phyloP scores from a whole-genome alignment of 1,284 basidiomycete genomes.

The Leucoagaricus sp. region DNA sequence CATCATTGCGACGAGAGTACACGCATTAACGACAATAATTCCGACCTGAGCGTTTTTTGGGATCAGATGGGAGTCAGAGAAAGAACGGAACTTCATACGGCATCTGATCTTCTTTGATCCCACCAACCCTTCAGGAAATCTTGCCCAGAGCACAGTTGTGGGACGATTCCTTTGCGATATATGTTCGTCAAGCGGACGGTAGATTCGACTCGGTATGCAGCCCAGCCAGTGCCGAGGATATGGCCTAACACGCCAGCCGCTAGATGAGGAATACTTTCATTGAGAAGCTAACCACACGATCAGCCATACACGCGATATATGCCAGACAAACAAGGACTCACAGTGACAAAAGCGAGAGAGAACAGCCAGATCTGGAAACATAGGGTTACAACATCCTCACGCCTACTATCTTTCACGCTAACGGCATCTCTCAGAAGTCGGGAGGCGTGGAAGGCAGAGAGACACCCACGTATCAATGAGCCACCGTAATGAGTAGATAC shows the following conservation, averaged over 20 bases:
- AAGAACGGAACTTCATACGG: slow-evolving; percentile 30
- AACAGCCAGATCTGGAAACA: slow-evolving; percentile 47
- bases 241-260: slow-evolving; percentile 44
- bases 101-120: slow-evolving; percentile 31
- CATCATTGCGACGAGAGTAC: slow-evolving; percentile 32
- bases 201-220: slow-evolving; percentile 37
- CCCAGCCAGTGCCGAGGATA: slow-evolving; percentile 44
- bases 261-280: slow-evolving; percentile 52
- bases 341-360: slow-evolving; percentile 40
- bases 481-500: slow-evolving; percentile 38
- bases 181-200: slow-evolving; percentile 27
- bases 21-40: slow-evolving; percentile 35
- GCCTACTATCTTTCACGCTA: slow-evolving; percentile 35
- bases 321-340: slow-evolving; percentile 23
- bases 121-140: slow-evolving; percentile 44
- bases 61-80: neutral
- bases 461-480: slow-evolving; percentile 38
- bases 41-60: slow-evolving; percentile 31
- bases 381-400: slow-evolving; percentile 45
- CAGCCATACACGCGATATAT: neutral
- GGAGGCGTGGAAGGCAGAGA: neutral
- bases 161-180: slow-evolving; percentile 36
- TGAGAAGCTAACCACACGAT: slow-evolving; percentile 37
- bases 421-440: neutral
- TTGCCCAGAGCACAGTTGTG: slow-evolving; percentile 34